Evolutionary conservation across 2,329 filamentous ascomycete genomes (phyloP).

Genomic region (Diaporthe vaccinii): DNA sequence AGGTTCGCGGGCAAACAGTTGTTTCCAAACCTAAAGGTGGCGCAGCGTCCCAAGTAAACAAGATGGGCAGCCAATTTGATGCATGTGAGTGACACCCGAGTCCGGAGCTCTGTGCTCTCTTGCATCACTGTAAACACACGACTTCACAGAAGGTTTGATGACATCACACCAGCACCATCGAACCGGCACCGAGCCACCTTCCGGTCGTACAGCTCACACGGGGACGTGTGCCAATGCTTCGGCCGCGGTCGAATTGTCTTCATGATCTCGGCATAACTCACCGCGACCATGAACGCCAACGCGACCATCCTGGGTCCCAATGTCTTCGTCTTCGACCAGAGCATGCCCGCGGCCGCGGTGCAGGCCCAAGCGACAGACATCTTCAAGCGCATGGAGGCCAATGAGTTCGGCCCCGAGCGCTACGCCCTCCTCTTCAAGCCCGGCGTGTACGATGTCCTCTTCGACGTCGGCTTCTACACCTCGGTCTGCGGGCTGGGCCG

Average conservation of each 20-base stretch:
- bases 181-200: too few relatives aligned
- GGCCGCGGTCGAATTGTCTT: neutral
- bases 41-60: slow-evolving; percentile 7
- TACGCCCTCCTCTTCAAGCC: slow-evolving; percentile 51
- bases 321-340: slow-evolving; percentile 50
- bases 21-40: neutral
- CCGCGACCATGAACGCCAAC: slow-evolving; percentile 42
- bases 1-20: neutral
- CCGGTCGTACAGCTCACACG: neutral
- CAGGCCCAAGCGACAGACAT: slow-evolving; percentile 47
- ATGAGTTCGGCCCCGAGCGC: slow-evolving; percentile 50
- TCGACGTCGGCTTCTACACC: slow-evolving; percentile 52
- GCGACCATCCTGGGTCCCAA: slow-evolving; percentile 50
- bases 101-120: neutral
- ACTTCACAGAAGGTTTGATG: neutral
- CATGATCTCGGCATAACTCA: neutral
- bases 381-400: slow-evolving; percentile 51
- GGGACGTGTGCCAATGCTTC: neutral
- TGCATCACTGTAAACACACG: neutral
- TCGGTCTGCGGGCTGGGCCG: slow-evolving; percentile 49
- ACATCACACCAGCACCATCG: slow-evolving; percentile 7
- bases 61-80: neutral
- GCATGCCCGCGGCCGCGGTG: slow-evolving; percentile 48
- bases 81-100: neutral
- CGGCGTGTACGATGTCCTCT: slow-evolving; percentile 49